Base-by-base conservation (phyloP, 768 basidiomycete genomes). In the Tricholoma matsutake region DNA sequence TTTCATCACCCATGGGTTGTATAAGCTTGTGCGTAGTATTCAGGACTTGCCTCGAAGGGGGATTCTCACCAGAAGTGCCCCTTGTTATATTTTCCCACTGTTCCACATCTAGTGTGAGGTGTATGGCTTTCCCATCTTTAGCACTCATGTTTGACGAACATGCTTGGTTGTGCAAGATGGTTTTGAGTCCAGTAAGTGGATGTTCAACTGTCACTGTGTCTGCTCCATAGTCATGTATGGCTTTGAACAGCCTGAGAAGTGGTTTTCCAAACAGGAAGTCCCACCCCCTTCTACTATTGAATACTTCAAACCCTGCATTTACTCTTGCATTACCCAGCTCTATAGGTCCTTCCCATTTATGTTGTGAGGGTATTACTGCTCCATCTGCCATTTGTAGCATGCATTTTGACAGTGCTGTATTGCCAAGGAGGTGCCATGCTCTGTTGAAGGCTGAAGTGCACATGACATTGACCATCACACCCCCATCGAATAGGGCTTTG, bases 381-480 rank as follows among this genome's bases (percentile, higher is more conserved):
- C 43, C 43, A 20, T 45, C 43, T 6, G 7, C 43, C 43, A 45
- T 45, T 45, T 11, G 20, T 20, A 78, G 59, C 2, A 20, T n/a
- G 32, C 57, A 63, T 0, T 6, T 9, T 2, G 75, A 76, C 3
- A 34, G 57, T 7, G 29, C 9, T 13, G 56, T 55, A 0, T 18
- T 4, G 4, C 64, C 45, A 2, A 75, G 25, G 16, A 56, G 18
- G 2, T 59, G 37, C 14, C 57, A 43, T 20, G 64, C 35, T 18
- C 28, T 49, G 16, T 58, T 32, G 63, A 62, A 73, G 7, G 69
- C 56, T 11, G 2, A 32, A 14, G 6, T 37, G 18, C 68, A 64
- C 45, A 77, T 69, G 5, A 67, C 71, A 28, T 63, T 69, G 1
- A 71, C 63, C 72, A 73, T 65, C 6, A 73, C 71, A 0, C 76